phyloP scores from a whole-genome alignment of 1,284 basidiomycete genomes.

The Microbotryum intermedium region DNA sequence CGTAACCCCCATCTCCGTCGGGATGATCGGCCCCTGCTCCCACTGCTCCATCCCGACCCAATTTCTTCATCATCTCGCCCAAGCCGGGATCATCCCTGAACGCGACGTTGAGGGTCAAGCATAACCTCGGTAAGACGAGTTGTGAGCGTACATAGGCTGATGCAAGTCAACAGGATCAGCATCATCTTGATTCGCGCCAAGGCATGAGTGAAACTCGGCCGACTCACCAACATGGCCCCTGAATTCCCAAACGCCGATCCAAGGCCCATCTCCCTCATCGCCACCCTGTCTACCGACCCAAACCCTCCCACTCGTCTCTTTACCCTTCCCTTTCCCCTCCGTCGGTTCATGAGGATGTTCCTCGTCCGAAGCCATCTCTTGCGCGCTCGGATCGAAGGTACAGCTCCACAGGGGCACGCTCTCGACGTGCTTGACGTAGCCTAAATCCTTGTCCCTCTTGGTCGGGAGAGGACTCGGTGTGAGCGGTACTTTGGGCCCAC shows the following conservation, averaged over 20 bases:
- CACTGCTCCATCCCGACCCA: not conserved
- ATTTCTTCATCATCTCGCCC: not conserved
- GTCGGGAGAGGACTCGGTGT: constrained; percentile 1
- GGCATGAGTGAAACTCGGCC: not conserved
- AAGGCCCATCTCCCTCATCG: not conserved
- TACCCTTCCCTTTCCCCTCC: not conserved
- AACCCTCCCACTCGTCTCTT: not conserved
- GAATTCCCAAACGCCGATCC: constrained; percentile 22
- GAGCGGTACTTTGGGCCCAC: not conserved
- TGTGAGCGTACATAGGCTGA: constrained; percentile 14
- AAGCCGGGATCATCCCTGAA: constrained; percentile 22
- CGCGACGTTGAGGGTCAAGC: constrained; percentile 12
- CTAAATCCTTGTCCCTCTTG: not conserved
- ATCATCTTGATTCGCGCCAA: not conserved
- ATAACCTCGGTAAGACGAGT: constrained; percentile 5
- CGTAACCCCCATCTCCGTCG: not conserved
- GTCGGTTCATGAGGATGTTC: too few species aligned
- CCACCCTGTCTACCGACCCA: constrained; percentile 7
- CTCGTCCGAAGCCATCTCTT: too few species aligned
- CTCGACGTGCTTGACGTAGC: not conserved
- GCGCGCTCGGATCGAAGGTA: not conserved
- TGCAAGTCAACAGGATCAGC: not conserved
- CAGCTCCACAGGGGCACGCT: constrained; percentile 9
- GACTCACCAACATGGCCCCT: constrained; percentile 5
- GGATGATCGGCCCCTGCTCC: not conserved